These are phyloP conservation scores for Massarina eburnea DNA, from an alignment of 2,329 filamentous ascomycete genomes.

Conservation along the genomic window DNA sequence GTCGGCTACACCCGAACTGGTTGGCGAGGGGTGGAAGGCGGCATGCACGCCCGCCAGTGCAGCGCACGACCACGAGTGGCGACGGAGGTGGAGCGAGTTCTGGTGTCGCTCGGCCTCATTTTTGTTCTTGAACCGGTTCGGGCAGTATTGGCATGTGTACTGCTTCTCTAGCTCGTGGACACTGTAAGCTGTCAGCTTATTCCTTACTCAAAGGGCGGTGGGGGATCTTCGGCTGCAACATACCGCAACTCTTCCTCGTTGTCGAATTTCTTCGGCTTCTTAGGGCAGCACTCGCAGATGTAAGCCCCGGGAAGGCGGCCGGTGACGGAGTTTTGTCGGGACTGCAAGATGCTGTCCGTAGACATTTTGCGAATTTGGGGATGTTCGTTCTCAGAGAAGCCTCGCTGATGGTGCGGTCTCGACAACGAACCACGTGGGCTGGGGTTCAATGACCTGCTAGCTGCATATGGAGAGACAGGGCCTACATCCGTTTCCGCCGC, in stretches of 20 bases:
- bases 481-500: conserved; percentile 57
- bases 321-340: conserved; percentile 52
- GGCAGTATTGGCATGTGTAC: conserved; percentile 89
- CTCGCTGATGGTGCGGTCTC: conserved; percentile 45
- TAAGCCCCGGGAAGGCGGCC: conserved; percentile 59
- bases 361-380: conserved; percentile 51
- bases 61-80: conserved; percentile 96
- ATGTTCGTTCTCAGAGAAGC: conserved; percentile 45
- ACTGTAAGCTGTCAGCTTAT: conserved; percentile 51
- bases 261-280: conserved; percentile 96
- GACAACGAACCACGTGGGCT: conserved; percentile 46
- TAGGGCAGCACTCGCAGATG: conserved; percentile 93
- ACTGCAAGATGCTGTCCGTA: conserved; percentile 45
- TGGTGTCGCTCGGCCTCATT: conserved; percentile 97
- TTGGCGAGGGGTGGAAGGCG: conserved; percentile 82
- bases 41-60: conserved; percentile 72
- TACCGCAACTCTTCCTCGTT: conserved; percentile 81
- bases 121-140: conserved; percentile 98
- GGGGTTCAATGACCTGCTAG: conserved; percentile 49
- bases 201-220: conserved; percentile 24
- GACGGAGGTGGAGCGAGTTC: conserved; percentile 88
- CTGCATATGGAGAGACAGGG: conserved; percentile 57
- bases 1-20: conserved; percentile 64
- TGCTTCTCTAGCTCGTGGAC: conserved; percentile 93
- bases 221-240: conserved; percentile 41